Evolutionary conservation across 306 rosid genomes (phyloP), one percentile per base, ranked within the genome.

Genomic region (Begonia fuchsioides): DNA sequence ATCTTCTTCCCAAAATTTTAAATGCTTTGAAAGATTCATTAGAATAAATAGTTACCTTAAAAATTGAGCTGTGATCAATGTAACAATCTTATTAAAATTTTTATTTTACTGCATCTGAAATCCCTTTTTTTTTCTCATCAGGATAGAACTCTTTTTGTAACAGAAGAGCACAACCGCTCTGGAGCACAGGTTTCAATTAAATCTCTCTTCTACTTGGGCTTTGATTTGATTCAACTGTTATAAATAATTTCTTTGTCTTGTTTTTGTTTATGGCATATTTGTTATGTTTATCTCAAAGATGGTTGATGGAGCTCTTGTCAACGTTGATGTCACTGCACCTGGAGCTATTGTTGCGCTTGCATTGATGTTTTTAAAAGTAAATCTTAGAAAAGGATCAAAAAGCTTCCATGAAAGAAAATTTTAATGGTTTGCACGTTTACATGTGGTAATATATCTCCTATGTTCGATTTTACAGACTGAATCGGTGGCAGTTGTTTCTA

Each of bases 331-430:
- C 72, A 88, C 97, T 5, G 95, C 95, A 47, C 90, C 97, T 63
- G 97, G 97, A 66, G 97, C 95, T 19, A 81, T 74, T 48, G 70
- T 88, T 52, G 93, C 97, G 57, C 76, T 88, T 43, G 93, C 97
- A 40, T 74, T 88, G 60, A 88, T 88, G 97, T 84, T 88, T 73
- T 59, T 88, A 58, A 88, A 74, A 81, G 97, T 88, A 73, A 60
- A 6, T 50, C 57, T 43, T 35, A 15, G 26, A 53, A 44, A 39
- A 53, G 45, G 12, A 41, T n/a, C 45, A 5, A 2, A 26, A 26
- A 26, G 35, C 35, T 26, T 26, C 35, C 35, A 4, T 26, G 35
- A 26, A 26, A 26, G 35, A 26, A 26, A 26, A 2, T 26, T 26
- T 26, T 6, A 26, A 26, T 26, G 35, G 35, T 26, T 26, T 26